Conservation (phyloP, 306 rosid genomes). For the Rosa rugosa region DNA sequence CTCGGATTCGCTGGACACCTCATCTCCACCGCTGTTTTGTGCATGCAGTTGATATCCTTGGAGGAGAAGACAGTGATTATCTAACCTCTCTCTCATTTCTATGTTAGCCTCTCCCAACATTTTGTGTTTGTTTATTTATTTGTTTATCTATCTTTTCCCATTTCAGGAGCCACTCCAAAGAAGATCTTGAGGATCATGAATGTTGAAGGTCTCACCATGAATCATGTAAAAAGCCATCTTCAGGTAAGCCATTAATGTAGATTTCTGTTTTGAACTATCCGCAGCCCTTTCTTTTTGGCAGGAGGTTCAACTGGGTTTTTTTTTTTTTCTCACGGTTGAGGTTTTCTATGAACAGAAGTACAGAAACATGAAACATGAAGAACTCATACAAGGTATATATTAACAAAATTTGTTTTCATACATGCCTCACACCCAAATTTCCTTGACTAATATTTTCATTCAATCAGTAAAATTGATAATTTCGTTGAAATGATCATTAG, state of each 20-base stretch:
- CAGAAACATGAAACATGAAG: constrained; percentile 74
- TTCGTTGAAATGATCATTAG: neutral
- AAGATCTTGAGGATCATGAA: constrained; percentile 66
- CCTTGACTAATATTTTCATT: neutral
- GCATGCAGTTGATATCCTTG: constrained; percentile 79
- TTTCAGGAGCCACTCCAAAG: constrained; percentile 85
- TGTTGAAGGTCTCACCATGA: constrained; percentile 62
- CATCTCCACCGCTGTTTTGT: constrained; percentile 75
- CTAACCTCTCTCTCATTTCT: neutral
- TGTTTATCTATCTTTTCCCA: constrained; percentile 1
- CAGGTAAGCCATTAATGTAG: constrained; percentile 50
- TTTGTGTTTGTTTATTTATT: neutral
- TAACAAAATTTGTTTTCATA: neutral
- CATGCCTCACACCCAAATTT: neutral
- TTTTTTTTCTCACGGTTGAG: constrained; percentile 19
- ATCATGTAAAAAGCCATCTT: constrained; percentile 92
- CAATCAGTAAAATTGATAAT: neutral
- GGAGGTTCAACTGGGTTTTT: neutral
- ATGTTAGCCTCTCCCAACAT: neutral
- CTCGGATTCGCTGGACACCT: constrained; percentile 85
- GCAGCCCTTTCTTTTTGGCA: neutral
- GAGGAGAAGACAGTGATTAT: constrained; percentile 73
- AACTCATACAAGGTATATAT: constrained; percentile 49
- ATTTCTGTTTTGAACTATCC: no score
- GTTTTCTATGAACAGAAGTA: constrained; percentile 60